Base-by-base conservation (phyloP, 2,329 filamentous ascomycete species). In the Scortechinia acanthostroma region DNA sequence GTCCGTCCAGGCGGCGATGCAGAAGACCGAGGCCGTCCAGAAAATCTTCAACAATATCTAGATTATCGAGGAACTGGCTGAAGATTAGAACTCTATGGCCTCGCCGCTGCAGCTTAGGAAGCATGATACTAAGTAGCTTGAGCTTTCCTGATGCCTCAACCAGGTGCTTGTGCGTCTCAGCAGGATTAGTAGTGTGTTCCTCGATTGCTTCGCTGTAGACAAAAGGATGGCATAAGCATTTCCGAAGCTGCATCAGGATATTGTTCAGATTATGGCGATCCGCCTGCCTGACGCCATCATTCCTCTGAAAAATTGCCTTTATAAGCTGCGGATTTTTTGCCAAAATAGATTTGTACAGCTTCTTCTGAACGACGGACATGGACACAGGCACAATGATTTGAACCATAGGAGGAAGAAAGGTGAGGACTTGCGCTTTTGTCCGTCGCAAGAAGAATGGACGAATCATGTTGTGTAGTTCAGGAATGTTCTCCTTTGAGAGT, bases 311-410 rank as follows among this genome's bases (percentile, higher is more conserved):
- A 42, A 98, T 89, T 0, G 91, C 80, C 52, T 84, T 85, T 58
- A 98, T 91, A 5, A 98, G 74, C 45, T 94, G 78, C 0, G 91
- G 86, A 49, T 94, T 95, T 61, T 94, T 93, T 14, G 87, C 80
- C 54, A 98, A 77, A 53, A 98, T 96, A 2, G 87, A 94, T 58
- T 91, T 93, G 67, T 93, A 95, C 1, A 98, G 74, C 58, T 89
- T 93, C 68, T 95, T 93, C 59, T 98, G 94, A 13, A 98, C 71
- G 14, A 89, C 73, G 2, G 88, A 91, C 91, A 97, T 96, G 2
- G 88, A 91, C n/a, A 98, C 83, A 0, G 93, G 93, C 3, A 98
- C 68, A 49, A 98, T 97, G 53, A 98, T 90, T 56, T 97, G 91
- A 1, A 87, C 85, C 79, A 98, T 90, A 0, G 91, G 84, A 1